Percentiles rank a stretch among this genome's conserved stretches.
Conservation (phyloP, 2,329 filamentous ascomycete genomes). For the Talaromyces sp. region DNA sequence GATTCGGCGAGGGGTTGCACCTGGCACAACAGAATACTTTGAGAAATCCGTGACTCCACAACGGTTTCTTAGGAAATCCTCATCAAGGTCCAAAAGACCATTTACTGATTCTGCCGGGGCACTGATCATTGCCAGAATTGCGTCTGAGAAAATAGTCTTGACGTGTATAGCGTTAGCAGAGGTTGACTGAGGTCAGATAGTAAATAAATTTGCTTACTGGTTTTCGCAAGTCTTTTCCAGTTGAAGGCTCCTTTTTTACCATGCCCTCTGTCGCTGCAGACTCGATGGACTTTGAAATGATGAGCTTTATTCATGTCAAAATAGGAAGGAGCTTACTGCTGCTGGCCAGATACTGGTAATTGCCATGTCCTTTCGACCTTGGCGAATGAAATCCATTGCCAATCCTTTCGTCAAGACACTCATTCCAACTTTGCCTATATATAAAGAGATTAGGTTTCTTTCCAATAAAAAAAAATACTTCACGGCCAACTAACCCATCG, state of each 20-base stretch:
- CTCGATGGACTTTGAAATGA: slow-evolving; percentile 55
- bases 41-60: slow-evolving; percentile 65
- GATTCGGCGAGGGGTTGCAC: slow-evolving; percentile 63
- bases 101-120: slow-evolving; percentile 61
- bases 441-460: background rate
- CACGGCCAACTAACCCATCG: slow-evolving; percentile 45
- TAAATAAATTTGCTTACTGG: slow-evolving; percentile 35
- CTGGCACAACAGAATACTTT: slow-evolving; percentile 65
- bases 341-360: slow-evolving; percentile 82
- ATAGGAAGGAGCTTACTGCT: slow-evolving; percentile 47
- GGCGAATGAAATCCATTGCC: slow-evolving; percentile 72
- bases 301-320: background rate
- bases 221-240: slow-evolving; percentile 59
- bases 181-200: background rate
- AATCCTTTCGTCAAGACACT: slow-evolving; percentile 74
- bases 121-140: slow-evolving; percentile 66
- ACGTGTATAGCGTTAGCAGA: background rate
- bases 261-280: slow-evolving; percentile 66
- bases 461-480: background rate
- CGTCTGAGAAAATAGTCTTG: slow-evolving; percentile 72
- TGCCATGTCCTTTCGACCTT: slow-evolving; percentile 64
- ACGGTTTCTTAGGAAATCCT: slow-evolving; percentile 69
- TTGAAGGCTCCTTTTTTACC: slow-evolving; percentile 41
- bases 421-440: slow-evolving; percentile 69
- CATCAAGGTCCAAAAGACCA: slow-evolving; percentile 68